phyloP scores from a whole-genome alignment of 768 basidiomycete genomes.

The Hirschioporus abietinus region DNA sequence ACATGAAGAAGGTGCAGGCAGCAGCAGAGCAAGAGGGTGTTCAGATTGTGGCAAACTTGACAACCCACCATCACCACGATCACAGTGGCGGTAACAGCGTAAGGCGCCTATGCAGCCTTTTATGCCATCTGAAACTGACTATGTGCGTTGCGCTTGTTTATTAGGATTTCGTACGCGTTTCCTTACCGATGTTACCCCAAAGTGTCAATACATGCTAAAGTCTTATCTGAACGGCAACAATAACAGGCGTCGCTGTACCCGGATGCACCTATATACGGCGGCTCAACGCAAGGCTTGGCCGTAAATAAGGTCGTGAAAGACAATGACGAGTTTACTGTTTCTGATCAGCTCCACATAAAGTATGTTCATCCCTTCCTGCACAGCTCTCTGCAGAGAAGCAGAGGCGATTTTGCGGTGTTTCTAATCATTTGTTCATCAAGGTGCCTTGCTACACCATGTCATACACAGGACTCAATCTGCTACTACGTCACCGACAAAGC shows the following conservation, averaged over 20 bases:
- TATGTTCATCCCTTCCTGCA: conserved; percentile 20
- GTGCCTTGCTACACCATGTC: conserved; percentile 85
- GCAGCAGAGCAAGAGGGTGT: conserved; percentile 61
- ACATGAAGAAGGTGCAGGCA: conserved; percentile 60
- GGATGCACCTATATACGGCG: conserved; percentile 67
- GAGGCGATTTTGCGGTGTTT: neutral
- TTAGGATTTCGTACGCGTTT: conserved; percentile 45
- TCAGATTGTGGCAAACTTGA: conserved; percentile 66
- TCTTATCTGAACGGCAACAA: conserved; percentile 10
- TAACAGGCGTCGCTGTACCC: conserved; percentile 40
- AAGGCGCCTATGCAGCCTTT: conserved; percentile 13
- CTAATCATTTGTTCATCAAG: conserved; percentile 28
- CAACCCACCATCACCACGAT: conserved; percentile 91
- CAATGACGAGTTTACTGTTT: conserved; percentile 74
- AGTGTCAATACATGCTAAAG: neutral
- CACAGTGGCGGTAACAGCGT: conserved; percentile 87
- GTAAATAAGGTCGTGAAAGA: conserved; percentile 75
- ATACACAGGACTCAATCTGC: conserved; percentile 96
- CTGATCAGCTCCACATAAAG: conserved; percentile 57
- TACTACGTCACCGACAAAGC: conserved; percentile 63
- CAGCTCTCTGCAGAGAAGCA: neutral
- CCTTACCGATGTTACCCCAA: neutral
- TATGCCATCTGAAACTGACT: conserved; percentile 4
- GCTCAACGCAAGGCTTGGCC: conserved; percentile 62
- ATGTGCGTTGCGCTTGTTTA: conserved; percentile 3